Percentiles rank a stretch among this genome's conserved stretches.
These are phyloP conservation scores for Tricholoma hemisulphureum DNA, from an alignment of 768 basidiomycete species.

Conservation along the genomic window DNA sequence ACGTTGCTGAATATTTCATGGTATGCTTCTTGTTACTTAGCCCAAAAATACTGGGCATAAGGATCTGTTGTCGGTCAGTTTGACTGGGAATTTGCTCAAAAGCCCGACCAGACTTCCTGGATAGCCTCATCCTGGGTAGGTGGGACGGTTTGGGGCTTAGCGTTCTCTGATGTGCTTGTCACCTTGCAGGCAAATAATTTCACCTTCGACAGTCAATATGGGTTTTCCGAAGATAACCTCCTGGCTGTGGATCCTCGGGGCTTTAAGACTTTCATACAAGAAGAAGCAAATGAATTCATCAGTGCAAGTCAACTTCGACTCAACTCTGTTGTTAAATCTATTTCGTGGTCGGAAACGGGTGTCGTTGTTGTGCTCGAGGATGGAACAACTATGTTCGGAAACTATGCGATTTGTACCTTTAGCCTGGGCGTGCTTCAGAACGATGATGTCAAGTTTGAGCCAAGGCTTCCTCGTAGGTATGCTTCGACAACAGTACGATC, in stretches of 20 bases:
- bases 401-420: slow-evolving; percentile 66
- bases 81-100: slow-evolving; percentile 55
- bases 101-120: slow-evolving; percentile 63
- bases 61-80: slow-evolving; percentile 21
- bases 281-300: slow-evolving; percentile 57
- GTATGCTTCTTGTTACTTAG: slow-evolving; percentile 26
- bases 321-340: slow-evolving; percentile 48
- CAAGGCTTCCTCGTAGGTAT: slow-evolving; percentile 45
- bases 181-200: slow-evolving; percentile 58
- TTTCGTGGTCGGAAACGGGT: slow-evolving; percentile 44
- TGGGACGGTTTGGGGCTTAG: neutral
- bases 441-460: slow-evolving; percentile 55
- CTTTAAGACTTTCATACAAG: slow-evolving; percentile 54
- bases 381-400: slow-evolving; percentile 44
- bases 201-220: slow-evolving; percentile 54
- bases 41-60: neutral
- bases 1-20: slow-evolving; percentile 57
- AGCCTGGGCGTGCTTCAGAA: slow-evolving; percentile 70
- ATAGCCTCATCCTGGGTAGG: slow-evolving; percentile 64
- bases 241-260: slow-evolving; percentile 62
- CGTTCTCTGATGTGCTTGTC: slow-evolving; percentile 1
- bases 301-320: slow-evolving; percentile 44
- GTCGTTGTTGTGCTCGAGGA: slow-evolving; percentile 47
- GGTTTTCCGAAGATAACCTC: slow-evolving; percentile 54
- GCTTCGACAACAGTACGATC: neutral